Evolutionary conservation across 371 early-diverging fungal species (phyloP).

Genomic region (Mortierella sp.): DNA sequence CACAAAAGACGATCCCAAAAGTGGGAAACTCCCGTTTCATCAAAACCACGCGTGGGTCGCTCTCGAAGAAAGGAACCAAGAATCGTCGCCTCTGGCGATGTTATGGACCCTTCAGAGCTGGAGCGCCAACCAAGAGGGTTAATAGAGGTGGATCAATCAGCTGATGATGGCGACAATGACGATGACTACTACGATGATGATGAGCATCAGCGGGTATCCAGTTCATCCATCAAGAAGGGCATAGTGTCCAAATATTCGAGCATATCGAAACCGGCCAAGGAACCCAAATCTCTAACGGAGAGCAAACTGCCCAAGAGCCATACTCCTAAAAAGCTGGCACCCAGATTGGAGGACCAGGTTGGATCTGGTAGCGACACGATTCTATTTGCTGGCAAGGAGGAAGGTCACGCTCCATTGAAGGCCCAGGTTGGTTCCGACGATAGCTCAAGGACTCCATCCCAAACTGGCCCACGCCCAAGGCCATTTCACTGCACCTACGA

Average conservation of each 20-base stretch:
- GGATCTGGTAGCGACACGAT: constrained; percentile 1
- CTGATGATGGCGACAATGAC: constrained; percentile 20
- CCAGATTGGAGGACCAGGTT: constrained; percentile 9
- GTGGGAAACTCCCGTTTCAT: constrained; percentile 46
- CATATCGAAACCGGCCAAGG: constrained; percentile 2
- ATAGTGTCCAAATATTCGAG: not conserved
- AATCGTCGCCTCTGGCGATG: constrained; percentile 47
- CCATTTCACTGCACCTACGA: constrained; percentile 50
- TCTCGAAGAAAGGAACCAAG: constrained; percentile 42
- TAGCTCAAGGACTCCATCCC: not conserved
- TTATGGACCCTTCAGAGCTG: constrained; percentile 33
- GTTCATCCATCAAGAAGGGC: not conserved
- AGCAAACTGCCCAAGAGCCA: constrained; percentile 14
- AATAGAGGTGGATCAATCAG: constrained; percentile 29
- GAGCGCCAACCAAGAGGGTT: constrained; percentile 21
- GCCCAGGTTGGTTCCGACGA: constrained; percentile 14
- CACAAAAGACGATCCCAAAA: constrained; percentile 53
- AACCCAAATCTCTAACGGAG: constrained; percentile 11
- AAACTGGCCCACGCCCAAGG: constrained; percentile 26
- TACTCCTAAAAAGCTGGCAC: constrained; percentile 19
- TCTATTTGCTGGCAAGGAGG: not conserved
- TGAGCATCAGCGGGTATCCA: not conserved
- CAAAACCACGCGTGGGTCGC: constrained; percentile 36
- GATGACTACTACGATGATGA: constrained; percentile 12
- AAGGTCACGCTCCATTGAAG: not conserved